phyloP scores from a whole-genome alignment of 1,284 basidiomycete species.

The Schizophyllum commune region DNA sequence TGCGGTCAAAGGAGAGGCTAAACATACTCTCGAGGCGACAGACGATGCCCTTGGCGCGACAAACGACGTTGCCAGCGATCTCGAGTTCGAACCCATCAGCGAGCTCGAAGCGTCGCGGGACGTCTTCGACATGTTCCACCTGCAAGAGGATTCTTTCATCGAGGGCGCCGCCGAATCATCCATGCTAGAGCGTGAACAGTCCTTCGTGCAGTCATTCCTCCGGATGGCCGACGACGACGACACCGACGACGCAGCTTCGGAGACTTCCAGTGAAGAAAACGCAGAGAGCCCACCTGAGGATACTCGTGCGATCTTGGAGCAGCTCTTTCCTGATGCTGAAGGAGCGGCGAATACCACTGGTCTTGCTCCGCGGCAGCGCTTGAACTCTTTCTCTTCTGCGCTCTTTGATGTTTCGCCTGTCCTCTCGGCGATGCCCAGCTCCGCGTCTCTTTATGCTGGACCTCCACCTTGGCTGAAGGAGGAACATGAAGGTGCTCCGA shows the following conservation, averaged over 20 bases:
- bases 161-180: neutral
- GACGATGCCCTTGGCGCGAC: too few species aligned
- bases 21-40: too few species aligned
- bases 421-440: neutral
- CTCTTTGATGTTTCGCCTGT: neutral
- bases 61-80: neutral
- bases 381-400: neutral
- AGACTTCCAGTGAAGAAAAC: neutral
- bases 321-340: too few species aligned
- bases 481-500: too few species aligned
- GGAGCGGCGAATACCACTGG: too few species aligned
- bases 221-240: neutral
- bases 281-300: neutral
- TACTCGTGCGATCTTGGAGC: neutral
- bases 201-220: neutral
- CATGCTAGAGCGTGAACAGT: neutral
- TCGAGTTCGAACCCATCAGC: neutral
- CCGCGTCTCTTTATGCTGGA: neutral
- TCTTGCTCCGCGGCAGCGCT: neutral
- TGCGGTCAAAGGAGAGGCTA: too few species aligned
- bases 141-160: neutral
- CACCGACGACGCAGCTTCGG: neutral
- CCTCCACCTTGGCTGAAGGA: neutral
- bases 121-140: neutral
- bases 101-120: neutral